These are phyloP conservation scores for Mortierella alpina DNA, from an alignment of 192 early-diverging fungal genomes.

Conservation along the genomic window DNA sequence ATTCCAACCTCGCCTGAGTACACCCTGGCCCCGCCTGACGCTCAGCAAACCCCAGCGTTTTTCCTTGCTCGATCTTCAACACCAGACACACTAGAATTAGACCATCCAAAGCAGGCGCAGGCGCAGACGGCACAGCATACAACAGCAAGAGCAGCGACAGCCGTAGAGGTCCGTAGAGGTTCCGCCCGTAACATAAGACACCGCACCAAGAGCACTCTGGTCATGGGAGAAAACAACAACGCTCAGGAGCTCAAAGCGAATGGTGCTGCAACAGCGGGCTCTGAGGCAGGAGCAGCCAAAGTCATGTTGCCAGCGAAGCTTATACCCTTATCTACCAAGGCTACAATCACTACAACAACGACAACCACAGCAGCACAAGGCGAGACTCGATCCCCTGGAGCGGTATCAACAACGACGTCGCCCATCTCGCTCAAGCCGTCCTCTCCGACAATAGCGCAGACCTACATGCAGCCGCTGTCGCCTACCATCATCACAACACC, in stretches of 20 bases:
- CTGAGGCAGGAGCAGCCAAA: not conserved
- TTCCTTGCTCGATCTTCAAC: no score
- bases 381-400: not conserved
- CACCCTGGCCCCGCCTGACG: not conserved
- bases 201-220: not conserved
- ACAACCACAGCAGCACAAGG: not conserved
- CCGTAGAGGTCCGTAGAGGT: not conserved
- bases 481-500: conserved; percentile 3
- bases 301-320: conserved; percentile 1
- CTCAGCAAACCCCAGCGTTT: no score
- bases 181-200: not conserved
- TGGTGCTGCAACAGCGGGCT: not conserved
- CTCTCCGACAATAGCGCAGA: conserved; percentile 5
- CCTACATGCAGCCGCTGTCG: conserved; percentile 5
- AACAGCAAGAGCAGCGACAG: not conserved
- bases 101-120: no score
- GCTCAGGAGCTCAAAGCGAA: not conserved
- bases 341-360: conserved; percentile 4
- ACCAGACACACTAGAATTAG: no score
- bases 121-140: not conserved
- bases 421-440: conserved; percentile 4
- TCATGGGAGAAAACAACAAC: not conserved
- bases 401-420: conserved; percentile 6
- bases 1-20: conserved; percentile 8
- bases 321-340: conserved; percentile 4